Evolutionary conservation across 1,284 basidiomycete species (phyloP), one percentile per base, ranked within the genome.

Genomic region (Xanthoconium separans): DNA sequence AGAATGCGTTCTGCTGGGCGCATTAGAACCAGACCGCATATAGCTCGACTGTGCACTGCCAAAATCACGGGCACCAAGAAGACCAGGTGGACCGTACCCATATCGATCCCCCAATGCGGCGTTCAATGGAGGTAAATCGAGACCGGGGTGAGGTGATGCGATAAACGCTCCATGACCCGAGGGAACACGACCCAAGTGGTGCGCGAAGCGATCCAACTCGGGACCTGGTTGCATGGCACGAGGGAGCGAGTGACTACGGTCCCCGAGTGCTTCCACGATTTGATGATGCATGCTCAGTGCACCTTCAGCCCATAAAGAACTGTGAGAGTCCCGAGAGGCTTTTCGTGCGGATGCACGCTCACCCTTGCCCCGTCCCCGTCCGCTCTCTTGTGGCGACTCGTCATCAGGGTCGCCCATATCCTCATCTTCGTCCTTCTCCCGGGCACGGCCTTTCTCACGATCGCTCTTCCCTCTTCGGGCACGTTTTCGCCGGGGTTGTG

Each of bases 1-100:
- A 39, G 85, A 87, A 63, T 88, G 85, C 45, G 84, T 85, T 61
- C 85, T 73, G 68, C 83, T 87, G 8, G 86, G 85, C 31, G 80
- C 79, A 61, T 77, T 75, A 50, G 81, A 82, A 53, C 81, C 76
- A 44, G 82, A 79, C 60, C 83, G 78, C 57, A 82, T 73, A 65
- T 85, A 85, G 63, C 79, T 79, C 52, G 81, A 73, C 31, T 58
- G 65, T 54, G 70, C 64, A 58, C 67, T 64, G 60, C 62, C 54
- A 53, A 64, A 67, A 66, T 61, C 65, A 56, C 62, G 70, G 34
- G 55, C 51, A 50, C 62, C 63, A 33, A 74, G 66, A 47, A 74
- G 69, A 41, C 66, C 56, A 52, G 70, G 68, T 49, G 68, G 68
- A 49, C 66, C 66, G 47, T 72, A 69, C 44, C 63, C 73, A 49